Evolutionary conservation across 495 filamentous ascomycete genomes (phyloP), one percentile per base, ranked within the genome.

Genomic region (Daldinia loculata): DNA sequence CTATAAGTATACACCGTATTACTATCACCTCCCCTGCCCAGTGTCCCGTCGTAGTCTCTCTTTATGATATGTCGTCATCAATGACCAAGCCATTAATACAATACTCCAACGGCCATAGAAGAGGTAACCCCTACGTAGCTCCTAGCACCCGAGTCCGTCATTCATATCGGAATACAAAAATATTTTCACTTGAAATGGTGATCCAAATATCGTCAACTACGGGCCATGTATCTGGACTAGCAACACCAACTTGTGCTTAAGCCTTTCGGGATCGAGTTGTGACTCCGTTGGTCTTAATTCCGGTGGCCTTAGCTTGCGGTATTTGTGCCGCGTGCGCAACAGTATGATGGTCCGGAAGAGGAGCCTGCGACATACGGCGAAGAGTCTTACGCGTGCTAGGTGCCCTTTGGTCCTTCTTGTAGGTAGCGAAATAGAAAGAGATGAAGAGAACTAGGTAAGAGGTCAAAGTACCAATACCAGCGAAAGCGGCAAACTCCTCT

Each of bases 391-490:
- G 87, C 26, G 81, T 83, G 62, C 82, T 84, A 30, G 83, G 80
- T 34, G 81, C 79, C 85, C 92, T 93, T 75, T 87, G 86, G 57
- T 88, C 84, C 88, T 96, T 97, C 82, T 92, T 93, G 85, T 99
- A 99, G 61, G 95, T 99, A 55, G 93, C 93, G 69, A 96, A 84
- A 87, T 99, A 99, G 91, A 99, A 99, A 56, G 91, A 93, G 84
- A 99, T 97, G 88, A 99, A 99, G 63, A 99, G 92, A 69, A 98
- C 84, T 62, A 99, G 89, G 87, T 99, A 99, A 48, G 92, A 95
- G 82, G 86, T 92, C 74, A 99, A 83, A 76, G 97, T 96, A 64
- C 85, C 93, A 63, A 97, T 95, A 73, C 95, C 95, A 58, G 94
- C 88, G 78, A 98, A 92, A 27, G 95, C 95, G 58, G 95, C 95